Evolutionary conservation across 2,329 filamentous ascomycete species (phyloP).

Genomic region (Arthrobotrys sinensis): DNA sequence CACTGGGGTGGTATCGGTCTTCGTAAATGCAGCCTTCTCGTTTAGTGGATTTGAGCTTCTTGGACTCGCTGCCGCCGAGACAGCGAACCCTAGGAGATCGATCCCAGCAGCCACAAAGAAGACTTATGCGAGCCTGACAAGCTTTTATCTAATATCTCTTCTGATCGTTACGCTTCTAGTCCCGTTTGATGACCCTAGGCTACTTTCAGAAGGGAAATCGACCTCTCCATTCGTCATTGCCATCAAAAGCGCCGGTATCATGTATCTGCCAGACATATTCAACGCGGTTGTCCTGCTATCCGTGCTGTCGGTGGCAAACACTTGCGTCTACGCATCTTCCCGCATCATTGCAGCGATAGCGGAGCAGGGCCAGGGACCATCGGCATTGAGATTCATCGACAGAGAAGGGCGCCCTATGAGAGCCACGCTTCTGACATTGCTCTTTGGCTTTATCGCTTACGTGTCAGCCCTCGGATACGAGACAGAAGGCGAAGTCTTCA

Average conservation of each 20-base stretch:
- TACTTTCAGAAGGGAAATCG: conserved; percentile 67
- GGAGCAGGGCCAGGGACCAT: conserved; percentile 72
- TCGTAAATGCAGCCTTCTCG: conserved; percentile 73
- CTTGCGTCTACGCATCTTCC: conserved; percentile 70
- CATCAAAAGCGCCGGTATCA: conserved; percentile 75
- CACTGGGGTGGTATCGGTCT: conserved; percentile 72
- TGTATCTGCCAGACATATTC: conserved; percentile 76
- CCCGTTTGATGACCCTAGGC: conserved; percentile 67
- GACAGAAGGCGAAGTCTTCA: conserved; percentile 70
- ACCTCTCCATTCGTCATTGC: conserved; percentile 76
- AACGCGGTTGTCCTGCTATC: conserved; percentile 77
- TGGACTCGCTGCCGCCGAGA: conserved; percentile 72
- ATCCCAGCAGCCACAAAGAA: conserved; percentile 70
- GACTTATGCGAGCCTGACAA: conserved; percentile 70
- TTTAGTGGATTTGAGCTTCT: conserved; percentile 73
- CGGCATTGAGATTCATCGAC: conserved; percentile 75
- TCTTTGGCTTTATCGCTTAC: conserved; percentile 57
- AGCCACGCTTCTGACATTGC: conserved; percentile 48
- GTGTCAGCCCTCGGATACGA: conserved; percentile 53
- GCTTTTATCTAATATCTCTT: conserved; percentile 70
- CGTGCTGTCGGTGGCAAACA: conserved; percentile 74
- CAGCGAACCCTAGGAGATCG: conserved; percentile 71
- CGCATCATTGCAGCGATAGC: conserved; percentile 72
- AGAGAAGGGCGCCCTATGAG: conserved; percentile 72
- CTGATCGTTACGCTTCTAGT: conserved; percentile 70